Conservation (phyloP, 2,329 filamentous ascomycete species). For the Aureobasidium sp. region DNA sequence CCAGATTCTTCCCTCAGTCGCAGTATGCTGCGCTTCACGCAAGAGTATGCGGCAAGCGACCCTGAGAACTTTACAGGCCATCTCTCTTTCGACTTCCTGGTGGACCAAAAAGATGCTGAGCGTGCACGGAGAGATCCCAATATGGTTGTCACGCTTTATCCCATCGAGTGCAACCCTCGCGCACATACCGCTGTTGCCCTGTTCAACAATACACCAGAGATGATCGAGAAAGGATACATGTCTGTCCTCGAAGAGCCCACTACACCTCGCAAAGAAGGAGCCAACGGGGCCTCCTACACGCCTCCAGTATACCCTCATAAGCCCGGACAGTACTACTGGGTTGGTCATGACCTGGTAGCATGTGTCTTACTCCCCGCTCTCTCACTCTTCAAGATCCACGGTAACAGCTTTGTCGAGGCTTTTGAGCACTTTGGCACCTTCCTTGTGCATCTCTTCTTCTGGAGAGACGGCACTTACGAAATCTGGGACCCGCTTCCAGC, state of each 20-base stretch:
- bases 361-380: constrained; percentile 45
- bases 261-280: constrained; percentile 19
- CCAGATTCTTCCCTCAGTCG: constrained; percentile 46
- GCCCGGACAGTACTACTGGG: constrained; percentile 50
- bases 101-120: constrained; percentile 42
- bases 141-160: constrained; percentile 42
- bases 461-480: constrained; percentile 46
- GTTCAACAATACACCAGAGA: constrained; percentile 43
- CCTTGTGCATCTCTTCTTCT: constrained; percentile 36
- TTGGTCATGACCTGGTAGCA: constrained; percentile 58
- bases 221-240: constrained; percentile 49
- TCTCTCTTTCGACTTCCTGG: constrained; percentile 64
- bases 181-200: constrained; percentile 61
- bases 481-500: constrained; percentile 45
- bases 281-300: constrained; percentile 19
- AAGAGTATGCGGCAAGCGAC: constrained; percentile 46
- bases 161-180: constrained; percentile 66
- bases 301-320: constrained; percentile 22
- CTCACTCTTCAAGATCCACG: constrained; percentile 28
- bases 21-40: constrained; percentile 60
- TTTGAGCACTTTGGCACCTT: constrained; percentile 29
- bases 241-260: constrained; percentile 34
- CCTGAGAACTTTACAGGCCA: constrained; percentile 58
- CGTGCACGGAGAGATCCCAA: constrained; percentile 22
- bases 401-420: constrained; percentile 23